Conservation (phyloP, 1,284 basidiomycete genomes). For the Singerocomus inundabilis region DNA sequence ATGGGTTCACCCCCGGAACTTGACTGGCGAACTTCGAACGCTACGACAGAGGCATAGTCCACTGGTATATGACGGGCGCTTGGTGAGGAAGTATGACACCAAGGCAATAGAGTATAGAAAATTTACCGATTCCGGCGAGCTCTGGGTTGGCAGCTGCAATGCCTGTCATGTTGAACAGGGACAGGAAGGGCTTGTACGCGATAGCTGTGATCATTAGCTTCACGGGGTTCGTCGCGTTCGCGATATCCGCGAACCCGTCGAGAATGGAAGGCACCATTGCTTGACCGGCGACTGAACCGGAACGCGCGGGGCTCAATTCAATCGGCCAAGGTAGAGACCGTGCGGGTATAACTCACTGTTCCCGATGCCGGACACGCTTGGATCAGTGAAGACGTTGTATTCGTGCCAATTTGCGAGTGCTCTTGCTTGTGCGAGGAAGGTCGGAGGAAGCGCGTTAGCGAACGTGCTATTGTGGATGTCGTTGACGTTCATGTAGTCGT, state of each 20-base stretch:
- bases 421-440: constrained; percentile 57
- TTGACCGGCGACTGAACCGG: constrained; percentile 61
- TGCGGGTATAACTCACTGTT: constrained; percentile 52
- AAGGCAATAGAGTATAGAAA: constrained; percentile 6
- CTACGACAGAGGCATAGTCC: constrained; percentile 69
- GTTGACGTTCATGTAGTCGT: constrained; percentile 74
- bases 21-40: constrained; percentile 66
- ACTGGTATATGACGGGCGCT: constrained; percentile 39
- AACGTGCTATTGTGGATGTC: constrained; percentile 69
- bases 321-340: background rate
- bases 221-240: constrained; percentile 56
- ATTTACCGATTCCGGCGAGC: constrained; percentile 62
- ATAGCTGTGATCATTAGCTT: constrained; percentile 66
- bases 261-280: constrained; percentile 66
- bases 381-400: constrained; percentile 64
- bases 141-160: constrained; percentile 49
- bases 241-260: constrained; percentile 56
- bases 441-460: constrained; percentile 48
- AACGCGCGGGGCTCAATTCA: constrained; percentile 6
- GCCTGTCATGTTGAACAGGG: constrained; percentile 77
- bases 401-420: constrained; percentile 77
- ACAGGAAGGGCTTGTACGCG: constrained; percentile 83
- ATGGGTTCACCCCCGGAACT: constrained; percentile 45
- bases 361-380: constrained; percentile 56
- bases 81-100: constrained; percentile 17